phyloP scores from a whole-genome alignment of 306 rosid species.

The Datisca glomerata region DNA sequence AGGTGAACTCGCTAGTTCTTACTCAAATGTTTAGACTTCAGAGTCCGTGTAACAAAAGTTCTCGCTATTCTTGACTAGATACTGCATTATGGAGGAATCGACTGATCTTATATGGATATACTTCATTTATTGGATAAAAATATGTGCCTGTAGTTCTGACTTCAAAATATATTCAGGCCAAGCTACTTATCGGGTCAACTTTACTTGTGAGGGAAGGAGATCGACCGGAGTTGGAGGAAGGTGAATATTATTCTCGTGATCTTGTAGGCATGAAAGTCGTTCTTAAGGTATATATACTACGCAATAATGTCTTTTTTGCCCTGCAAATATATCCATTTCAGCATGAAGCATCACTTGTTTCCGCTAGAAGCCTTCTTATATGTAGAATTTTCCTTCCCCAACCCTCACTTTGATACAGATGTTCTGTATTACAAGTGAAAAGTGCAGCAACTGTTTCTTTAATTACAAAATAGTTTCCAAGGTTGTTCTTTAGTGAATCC shows the following conservation, averaged over 20 bases:
- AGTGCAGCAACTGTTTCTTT: too few relatives aligned
- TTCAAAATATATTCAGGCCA: conserved; percentile 48
- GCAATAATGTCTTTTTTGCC: too few relatives aligned
- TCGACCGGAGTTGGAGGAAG: conserved; percentile 74
- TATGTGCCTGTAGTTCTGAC: conserved; percentile 13
- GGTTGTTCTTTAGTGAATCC: too few relatives aligned
- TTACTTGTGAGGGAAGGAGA: conserved; percentile 81
- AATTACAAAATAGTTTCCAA: too few relatives aligned
- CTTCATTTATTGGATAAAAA: conserved; percentile 3
- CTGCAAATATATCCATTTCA: too few relatives aligned
- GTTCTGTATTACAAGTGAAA: too few relatives aligned
- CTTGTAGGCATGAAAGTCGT: conserved; percentile 82
- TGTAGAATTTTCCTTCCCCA: not conserved
- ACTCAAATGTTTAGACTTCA: too few relatives aligned
- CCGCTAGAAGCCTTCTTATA: too few relatives aligned
- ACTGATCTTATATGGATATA: not conserved
- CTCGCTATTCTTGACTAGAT: too few relatives aligned
- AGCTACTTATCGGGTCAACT: conserved; percentile 72
- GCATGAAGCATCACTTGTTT: too few relatives aligned
- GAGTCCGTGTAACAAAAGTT: too few relatives aligned
- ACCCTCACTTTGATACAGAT: conserved; percentile 1
- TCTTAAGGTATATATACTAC: conserved; percentile 67
- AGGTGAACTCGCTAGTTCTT: not conserved
- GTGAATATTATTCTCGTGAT: conserved; percentile 77
- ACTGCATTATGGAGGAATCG: too few relatives aligned